Evolutionary conservation across 257 asterid species (phyloP), one percentile per base, ranked within the genome.

Genomic region (Leptodermis oblonga): DNA sequence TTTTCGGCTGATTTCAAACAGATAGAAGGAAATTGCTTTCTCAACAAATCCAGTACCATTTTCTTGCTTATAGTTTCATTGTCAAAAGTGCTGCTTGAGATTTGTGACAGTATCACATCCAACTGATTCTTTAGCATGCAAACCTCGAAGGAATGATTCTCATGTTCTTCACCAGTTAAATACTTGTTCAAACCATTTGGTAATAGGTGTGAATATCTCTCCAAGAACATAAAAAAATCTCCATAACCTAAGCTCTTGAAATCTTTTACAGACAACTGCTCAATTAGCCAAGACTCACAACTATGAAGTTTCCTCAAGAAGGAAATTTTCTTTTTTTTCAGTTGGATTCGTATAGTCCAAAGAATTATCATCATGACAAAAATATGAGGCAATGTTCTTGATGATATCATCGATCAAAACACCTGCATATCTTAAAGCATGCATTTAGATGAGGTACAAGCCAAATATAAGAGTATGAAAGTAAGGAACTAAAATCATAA

Each of bases 231-330:
- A 71, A 83, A 73, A 77, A 85, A 82, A 45, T 83, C 92, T 75
- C 96, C 99, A 75, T 85, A 71, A 77, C 99, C 99, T 75, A 94
- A 86, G 34, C 85, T 80, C 65, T 81, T 92, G 77, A 94, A 94
- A 69, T 82, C 77, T 61, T 80, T 66, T 61, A 80, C 70, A 22
- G 83, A 66, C 70, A 83, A 91, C 64, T 81, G 84, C 69, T 72
- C 76, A 53, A 59, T 68, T 61, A 94, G 67, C 99, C 99, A 91
- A 74, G 78, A 43, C 81, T 94, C 95, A 55, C 91, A 88, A 69
- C 78, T 71, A 75, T 79, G 80, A 67, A 94, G 85, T 87, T 83
- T 87, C 84, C 82, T 85, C 80, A 89, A 75, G 71, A 85, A 68
- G 71, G 54, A 72, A 59, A 87, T 69, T 58, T 65, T 87, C 73